A percentile compares a stretch with the other conserved stretches of the same genome.
These are phyloP conservation scores for Russula abietina DNA, from an alignment of 768 basidiomycete genomes.

Conservation along the genomic window DNA sequence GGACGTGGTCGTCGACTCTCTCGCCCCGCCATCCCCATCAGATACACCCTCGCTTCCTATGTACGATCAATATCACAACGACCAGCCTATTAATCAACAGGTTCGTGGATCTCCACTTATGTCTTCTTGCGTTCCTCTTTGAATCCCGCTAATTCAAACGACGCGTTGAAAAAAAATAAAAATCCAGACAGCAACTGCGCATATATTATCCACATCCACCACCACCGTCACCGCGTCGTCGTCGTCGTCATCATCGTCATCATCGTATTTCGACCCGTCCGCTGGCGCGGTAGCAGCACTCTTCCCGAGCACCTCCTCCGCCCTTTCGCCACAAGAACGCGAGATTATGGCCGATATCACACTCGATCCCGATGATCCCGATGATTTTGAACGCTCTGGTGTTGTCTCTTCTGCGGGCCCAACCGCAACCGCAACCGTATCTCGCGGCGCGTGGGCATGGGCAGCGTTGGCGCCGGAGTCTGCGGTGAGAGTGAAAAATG, in stretches of 20 bases:
- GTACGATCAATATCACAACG: background rate
- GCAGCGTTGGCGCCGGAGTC: background rate
- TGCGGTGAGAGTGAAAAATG: background rate
- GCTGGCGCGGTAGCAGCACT: background rate
- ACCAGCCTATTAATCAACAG: background rate
- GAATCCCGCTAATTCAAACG: background rate
- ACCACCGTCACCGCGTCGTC: too few relatives aligned
- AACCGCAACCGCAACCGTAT: background rate
- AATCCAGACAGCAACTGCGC: background rate
- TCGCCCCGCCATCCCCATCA: background rate
- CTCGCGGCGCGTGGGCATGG: constrained; percentile 1
- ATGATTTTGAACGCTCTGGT: background rate
- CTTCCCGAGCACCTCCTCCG: background rate
- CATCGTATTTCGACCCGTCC: background rate
- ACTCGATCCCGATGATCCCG: constrained; percentile 6
- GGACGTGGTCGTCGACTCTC: background rate
- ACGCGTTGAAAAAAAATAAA: background rate
- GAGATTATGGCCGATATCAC: constrained; percentile 23
- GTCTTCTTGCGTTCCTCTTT: background rate
- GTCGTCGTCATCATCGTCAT: background rate
- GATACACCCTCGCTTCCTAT: background rate
- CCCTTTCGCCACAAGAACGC: constrained; percentile 20
- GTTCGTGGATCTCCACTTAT: background rate
- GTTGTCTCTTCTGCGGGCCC: background rate
- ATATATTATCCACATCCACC: background rate